Evolutionary conservation across 2,329 filamentous ascomycete species (phyloP).

Genomic region (Colletotrichum falcatum): DNA sequence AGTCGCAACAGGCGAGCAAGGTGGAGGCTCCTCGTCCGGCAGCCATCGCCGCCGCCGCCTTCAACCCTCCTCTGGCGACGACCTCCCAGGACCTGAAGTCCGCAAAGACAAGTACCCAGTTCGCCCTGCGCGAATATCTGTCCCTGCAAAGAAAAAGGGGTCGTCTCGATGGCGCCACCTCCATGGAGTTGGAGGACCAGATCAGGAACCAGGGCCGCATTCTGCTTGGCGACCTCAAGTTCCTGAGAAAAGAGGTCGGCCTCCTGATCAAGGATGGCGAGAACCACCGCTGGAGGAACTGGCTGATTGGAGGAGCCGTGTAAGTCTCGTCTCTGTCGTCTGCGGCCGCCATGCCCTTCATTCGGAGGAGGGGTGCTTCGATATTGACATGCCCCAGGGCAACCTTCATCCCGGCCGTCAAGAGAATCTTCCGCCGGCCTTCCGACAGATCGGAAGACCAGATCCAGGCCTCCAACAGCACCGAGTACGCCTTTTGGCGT

Average conservation of each 20-base stretch:
- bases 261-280: conserved; percentile 59
- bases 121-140: conserved; percentile 52
- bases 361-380: neutral
- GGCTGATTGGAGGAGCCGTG: conserved; percentile 64
- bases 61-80: conserved; percentile 40
- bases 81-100: conserved; percentile 48
- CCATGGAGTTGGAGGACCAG: conserved; percentile 55
- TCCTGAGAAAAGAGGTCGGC: conserved; percentile 58
- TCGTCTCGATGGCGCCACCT: conserved; percentile 47
- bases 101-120: conserved; percentile 51
- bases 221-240: conserved; percentile 58
- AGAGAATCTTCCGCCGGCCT: conserved; percentile 62
- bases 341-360: too few relatives aligned
- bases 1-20: conserved; percentile 22
- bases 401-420: conserved; percentile 64
- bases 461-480: conserved; percentile 58
- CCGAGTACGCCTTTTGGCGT: conserved; percentile 67
- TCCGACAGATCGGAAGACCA: conserved; percentile 51
- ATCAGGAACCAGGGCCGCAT: conserved; percentile 57
- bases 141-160: conserved; percentile 49
- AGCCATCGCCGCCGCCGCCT: conserved; percentile 19
- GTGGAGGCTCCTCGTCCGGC: conserved; percentile 26
- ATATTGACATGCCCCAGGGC: conserved; percentile 51
- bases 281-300: conserved; percentile 63
- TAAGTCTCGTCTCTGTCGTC: conserved; percentile 52